Evolutionary conservation across 495 filamentous ascomycete genomes (phyloP).

Genomic region (Podospora pseudopauciseta): DNA sequence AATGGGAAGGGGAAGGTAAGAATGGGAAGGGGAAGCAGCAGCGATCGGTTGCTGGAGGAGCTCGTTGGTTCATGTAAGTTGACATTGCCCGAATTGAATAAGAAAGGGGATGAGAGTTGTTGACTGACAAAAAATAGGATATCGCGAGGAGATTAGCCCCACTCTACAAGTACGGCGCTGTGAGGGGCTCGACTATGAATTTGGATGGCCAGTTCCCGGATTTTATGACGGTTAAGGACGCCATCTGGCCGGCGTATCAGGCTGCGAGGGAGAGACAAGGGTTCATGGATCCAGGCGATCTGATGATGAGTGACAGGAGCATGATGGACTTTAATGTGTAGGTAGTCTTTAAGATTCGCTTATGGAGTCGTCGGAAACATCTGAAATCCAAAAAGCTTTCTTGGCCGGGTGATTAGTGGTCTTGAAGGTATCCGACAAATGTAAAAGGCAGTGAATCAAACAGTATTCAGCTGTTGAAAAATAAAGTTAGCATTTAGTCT

Average conservation of each 20-base stretch:
- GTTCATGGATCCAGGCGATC: neutral
- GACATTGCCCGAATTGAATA: neutral
- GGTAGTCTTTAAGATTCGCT: no score
- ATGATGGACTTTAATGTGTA: neutral
- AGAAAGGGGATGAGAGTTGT: neutral
- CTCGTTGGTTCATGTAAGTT: conserved; percentile 1
- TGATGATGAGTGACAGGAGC: neutral
- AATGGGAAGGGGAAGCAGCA: neutral
- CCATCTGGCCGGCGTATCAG: neutral
- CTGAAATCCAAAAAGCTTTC: no score
- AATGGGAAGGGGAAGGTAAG: neutral
- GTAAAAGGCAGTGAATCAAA: neutral
- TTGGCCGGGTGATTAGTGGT: neutral
- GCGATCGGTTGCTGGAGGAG: neutral
- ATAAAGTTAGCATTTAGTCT: neutral
- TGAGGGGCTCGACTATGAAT: neutral
- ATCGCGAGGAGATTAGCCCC: neutral
- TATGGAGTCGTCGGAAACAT: no score
- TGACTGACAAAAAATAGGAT: neutral
- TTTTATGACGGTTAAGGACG: neutral
- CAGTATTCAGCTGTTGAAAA: neutral
- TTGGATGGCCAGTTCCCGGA: neutral
- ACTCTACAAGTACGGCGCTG: neutral
- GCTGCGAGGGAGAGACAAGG: neutral
- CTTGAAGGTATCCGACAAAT: no score